Percentiles rank a stretch among this genome's conserved stretches.
phyloP scores from a whole-genome alignment of 148 eudicot genomes.

The Talinum fruticosum region DNA sequence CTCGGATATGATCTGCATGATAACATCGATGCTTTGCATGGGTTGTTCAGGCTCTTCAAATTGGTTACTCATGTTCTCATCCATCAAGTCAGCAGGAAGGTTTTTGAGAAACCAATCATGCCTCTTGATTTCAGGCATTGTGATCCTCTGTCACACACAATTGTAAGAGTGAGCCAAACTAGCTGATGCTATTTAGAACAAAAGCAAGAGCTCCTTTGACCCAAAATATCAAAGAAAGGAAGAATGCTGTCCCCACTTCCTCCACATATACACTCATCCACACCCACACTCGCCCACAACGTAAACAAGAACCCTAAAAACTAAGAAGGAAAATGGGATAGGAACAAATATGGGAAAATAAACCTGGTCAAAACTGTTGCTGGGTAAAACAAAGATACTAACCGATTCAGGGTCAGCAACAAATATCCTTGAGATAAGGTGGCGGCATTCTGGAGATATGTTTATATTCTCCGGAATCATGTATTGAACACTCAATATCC shows the following conservation, averaged over 20 bases:
- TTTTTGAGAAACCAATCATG: slow-evolving; percentile 81
- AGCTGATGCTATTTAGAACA: background rate
- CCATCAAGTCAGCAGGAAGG: slow-evolving; percentile 81
- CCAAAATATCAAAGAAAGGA: background rate
- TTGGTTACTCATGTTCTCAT: slow-evolving; percentile 61
- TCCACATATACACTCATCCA: background rate
- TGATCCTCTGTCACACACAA: slow-evolving; percentile 66
- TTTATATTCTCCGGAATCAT: slow-evolving; percentile 65
- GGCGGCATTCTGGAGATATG: slow-evolving; percentile 70
- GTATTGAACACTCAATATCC: slow-evolving; percentile 80
- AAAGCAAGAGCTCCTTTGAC: background rate
- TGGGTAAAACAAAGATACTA: slow-evolving; percentile 23
- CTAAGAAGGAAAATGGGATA: background rate
- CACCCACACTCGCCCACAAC: too few species aligned
- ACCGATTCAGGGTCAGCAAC: slow-evolving; percentile 80
- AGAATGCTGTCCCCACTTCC: background rate
- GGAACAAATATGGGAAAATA: background rate
- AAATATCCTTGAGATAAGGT: slow-evolving; percentile 92
- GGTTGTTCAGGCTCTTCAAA: slow-evolving; percentile 92
- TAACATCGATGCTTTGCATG: slow-evolving; percentile 71
- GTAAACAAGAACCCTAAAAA: too few species aligned
- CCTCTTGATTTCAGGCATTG: slow-evolving; percentile 70
- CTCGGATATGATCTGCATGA: slow-evolving; percentile 92
- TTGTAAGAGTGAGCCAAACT: background rate
- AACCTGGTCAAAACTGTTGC: too few species aligned